Base-by-base conservation (phyloP, 2,329 filamentous ascomycete species). In the Endothia cerciana region DNA sequence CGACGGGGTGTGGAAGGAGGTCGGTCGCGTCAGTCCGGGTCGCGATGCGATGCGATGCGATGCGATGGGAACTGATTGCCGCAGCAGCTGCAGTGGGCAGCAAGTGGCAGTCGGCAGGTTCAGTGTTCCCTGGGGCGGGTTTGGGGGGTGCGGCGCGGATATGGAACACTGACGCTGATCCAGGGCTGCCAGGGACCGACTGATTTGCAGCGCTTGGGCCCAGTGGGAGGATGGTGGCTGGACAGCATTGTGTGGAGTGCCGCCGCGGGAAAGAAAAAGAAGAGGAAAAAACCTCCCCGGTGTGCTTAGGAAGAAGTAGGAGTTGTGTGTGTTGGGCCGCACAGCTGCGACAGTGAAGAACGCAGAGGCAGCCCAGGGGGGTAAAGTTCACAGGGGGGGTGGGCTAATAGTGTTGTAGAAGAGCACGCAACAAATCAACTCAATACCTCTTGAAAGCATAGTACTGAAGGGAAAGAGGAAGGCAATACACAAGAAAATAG, bases 21-120 rank as follows among this genome's bases (percentile, higher is more conserved):
- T 47, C 49, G 56, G 79, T 80, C 79, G 78, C 78, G 79, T 80
- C 74, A 74, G 72, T 61, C 60, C 62, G 59, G 60, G 53, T 30
- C 55, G 65, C 61, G 64, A 65, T 64, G 60, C 66, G 63, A 57
- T 75, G 75, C 73, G 73, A 72, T 72, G 73, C 70, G 74, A 75
- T 71, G 71, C 72, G 75, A 74, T 60, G 65, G 43, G 57, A 56
- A 56, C 40, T 49, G 61, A 63, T 51, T 51, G 60, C 30, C 43
- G 43, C 45, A 51, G 41, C 38, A 51, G 10, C 17, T n/a, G 33
- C 33, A 40, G 43, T 25, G 43, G 33, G 33, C 33, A 36, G 33
- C 56, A 25, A 58, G 19, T 22, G 56, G 4, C 70, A 70, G 69
- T 69, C 71, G 69, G 71, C 72, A 63, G n/a, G 38, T 58, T 36